phyloP scores from a whole-genome alignment of 345 rosid genomes.

The Psidium guajava region DNA sequence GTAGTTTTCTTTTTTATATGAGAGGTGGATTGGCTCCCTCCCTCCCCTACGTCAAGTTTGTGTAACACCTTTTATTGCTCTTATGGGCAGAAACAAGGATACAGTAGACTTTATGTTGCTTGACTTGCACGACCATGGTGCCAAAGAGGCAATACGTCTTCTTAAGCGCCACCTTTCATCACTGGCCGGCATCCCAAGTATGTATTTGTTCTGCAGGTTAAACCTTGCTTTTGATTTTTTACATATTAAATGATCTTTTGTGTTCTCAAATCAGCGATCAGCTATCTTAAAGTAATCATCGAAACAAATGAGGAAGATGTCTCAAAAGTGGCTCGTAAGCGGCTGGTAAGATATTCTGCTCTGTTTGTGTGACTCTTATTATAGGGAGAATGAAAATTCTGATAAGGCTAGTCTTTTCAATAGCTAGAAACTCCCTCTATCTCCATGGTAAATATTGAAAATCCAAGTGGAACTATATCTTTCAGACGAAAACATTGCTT shows the following conservation, averaged over 20 bases:
- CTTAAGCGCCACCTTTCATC: constrained; percentile 31
- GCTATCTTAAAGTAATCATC: constrained; percentile 34
- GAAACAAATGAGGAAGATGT: constrained; percentile 27
- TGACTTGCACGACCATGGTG: constrained; percentile 25
- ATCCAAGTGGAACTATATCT: not conserved
- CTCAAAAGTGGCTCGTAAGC: constrained; percentile 29
- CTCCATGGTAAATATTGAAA: not conserved
- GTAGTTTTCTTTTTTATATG: not conserved
- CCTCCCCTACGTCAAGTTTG: not conserved
- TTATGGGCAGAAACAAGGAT: constrained; percentile 14
- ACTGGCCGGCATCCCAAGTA: constrained; percentile 48
- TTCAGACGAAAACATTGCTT: not conserved
- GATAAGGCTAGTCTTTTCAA: not conserved
- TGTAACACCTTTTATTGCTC: not conserved
- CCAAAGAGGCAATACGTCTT: constrained; percentile 27
- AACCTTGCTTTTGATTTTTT: not conserved
- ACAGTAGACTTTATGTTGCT: constrained; percentile 15
- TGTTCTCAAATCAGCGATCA: constrained; percentile 16
- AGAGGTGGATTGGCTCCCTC: not conserved
- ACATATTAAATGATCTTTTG: not conserved
- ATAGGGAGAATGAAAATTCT: not conserved
- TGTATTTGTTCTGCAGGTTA: constrained; percentile 3
- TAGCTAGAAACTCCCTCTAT: not conserved
- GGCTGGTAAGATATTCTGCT: constrained; percentile 22
- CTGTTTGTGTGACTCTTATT: not conserved